Conservation (phyloP, 805 yeast species). For the Nakazawaea holstii region DNA sequence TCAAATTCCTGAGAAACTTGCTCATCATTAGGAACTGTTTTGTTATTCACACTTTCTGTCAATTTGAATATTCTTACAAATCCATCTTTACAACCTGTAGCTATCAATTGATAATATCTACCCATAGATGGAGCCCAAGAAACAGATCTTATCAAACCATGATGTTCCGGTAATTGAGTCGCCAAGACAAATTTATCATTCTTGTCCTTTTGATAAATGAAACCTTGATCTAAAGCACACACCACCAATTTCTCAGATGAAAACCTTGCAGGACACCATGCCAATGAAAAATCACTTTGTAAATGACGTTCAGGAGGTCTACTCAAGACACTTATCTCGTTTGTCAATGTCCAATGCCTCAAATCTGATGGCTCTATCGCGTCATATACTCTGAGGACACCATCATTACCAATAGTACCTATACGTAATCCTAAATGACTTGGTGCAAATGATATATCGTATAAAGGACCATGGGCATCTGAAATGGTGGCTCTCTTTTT, state of each 20-base stretch:
- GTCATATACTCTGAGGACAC: slow-evolving; percentile 78
- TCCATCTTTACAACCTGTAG: slow-evolving; percentile 97
- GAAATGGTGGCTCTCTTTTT: slow-evolving; percentile 66
- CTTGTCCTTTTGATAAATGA: slow-evolving; percentile 53
- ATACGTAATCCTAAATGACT: slow-evolving; percentile 73
- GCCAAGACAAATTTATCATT: slow-evolving; percentile 49
- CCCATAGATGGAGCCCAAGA: slow-evolving; percentile 99
- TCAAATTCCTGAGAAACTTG: slow-evolving; percentile 9
- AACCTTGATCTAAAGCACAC: slow-evolving; percentile 83
- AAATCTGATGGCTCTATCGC: slow-evolving; percentile 87
- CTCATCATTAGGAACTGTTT: slow-evolving; percentile 5
- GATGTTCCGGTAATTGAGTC: slow-evolving; percentile 74
- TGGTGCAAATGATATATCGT: slow-evolving; percentile 88
- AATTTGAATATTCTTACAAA: slow-evolving; percentile 80
- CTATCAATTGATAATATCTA: slow-evolving; percentile 76
- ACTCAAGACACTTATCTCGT: slow-evolving; percentile 62
- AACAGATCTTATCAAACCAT: slow-evolving; percentile 80
- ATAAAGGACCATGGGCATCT: slow-evolving; percentile 84
- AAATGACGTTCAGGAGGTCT: slow-evolving; percentile 74
- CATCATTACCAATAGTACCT: slow-evolving; percentile 88
- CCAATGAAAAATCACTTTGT: slow-evolving; percentile 79
- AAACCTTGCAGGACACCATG: slow-evolving; percentile 89
- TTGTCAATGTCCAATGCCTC: slow-evolving; percentile 71
- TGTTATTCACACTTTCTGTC: slow-evolving; percentile 29
- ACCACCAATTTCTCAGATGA: slow-evolving; percentile 77